A percentile compares a stretch with the other conserved stretches of the same genome.
phyloP scores from a whole-genome alignment of 139 green algal species.

The Volvox africanus region DNA sequence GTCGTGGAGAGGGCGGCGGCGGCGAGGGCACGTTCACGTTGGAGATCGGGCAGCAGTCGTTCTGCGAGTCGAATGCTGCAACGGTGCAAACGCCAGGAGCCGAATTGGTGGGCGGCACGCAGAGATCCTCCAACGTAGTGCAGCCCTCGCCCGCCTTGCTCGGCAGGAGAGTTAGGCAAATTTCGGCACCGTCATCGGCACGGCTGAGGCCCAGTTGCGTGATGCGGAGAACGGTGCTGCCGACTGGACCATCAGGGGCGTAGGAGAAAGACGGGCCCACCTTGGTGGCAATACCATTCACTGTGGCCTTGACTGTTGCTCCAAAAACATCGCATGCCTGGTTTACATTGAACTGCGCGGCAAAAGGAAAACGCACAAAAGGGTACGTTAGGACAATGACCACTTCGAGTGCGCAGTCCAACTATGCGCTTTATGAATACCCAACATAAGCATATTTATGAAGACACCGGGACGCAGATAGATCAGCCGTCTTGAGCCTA shows the following conservation, averaged over 20 bases:
- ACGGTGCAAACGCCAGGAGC: conserved; percentile 18
- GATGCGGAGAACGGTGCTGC: background rate
- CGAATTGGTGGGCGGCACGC: conserved; percentile 25
- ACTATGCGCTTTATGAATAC: too few species aligned
- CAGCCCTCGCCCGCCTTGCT: conserved; percentile 8
- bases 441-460: too few species aligned
- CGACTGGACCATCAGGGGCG: background rate
- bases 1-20: background rate
- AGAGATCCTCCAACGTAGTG: conserved; percentile 24
- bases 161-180: background rate
- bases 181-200: background rate
- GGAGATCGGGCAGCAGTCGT: conserved; percentile 30
- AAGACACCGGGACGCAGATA: too few species aligned
- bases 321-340: conserved; percentile 7
- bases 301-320: background rate
- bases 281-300: conserved; percentile 23
- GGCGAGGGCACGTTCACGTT: background rate
- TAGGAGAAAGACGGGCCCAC: background rate
- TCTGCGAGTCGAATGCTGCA: conserved; percentile 4
- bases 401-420: too few species aligned
- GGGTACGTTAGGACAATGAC: too few species aligned
- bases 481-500: too few species aligned
- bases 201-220: conserved; percentile 22
- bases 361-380: background rate
- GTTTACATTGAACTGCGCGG: conserved; percentile 26